Base-by-base conservation (phyloP, 1,284 basidiomycete genomes). In the Irpex lacteus region DNA sequence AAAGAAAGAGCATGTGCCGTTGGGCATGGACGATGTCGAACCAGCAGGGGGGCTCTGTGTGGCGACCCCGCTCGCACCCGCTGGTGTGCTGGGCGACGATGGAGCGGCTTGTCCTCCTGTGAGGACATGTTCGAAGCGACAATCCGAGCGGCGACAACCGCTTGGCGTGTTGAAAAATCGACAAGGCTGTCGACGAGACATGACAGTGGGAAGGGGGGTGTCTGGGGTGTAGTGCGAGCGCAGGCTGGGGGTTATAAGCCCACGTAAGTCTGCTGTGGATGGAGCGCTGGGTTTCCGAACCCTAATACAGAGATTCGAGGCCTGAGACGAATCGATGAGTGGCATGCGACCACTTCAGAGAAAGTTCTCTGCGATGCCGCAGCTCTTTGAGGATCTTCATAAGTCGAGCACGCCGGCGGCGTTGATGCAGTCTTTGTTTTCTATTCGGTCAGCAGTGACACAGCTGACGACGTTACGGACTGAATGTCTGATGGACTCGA, bases 1-100 rank as follows among this genome's bases (percentile, higher is more conserved):
- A 70, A 74, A 89, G 68, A 76, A 81, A 19, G 71, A 73, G 73
- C 88, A 89, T 2, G 79, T 73, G 1, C 81, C 80, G 21, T 58
- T 68, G 1, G 85, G 84, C 1, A 34, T 58, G 2, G 47, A 32
- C 7, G 60, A 53, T 7, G 53, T 38, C 9, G 54, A 36, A 18
- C 61, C 26, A 26, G 26, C 3, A 26, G 26, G 4, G 26, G 26
- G 26, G 26, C 3, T 26, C 26, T 26, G 26, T 4, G 26, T 26
- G 26, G 26, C 4, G 26, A 4, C 3, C 2, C 26, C 26, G 26
- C 26, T 26, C 26, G 26, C 26, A 26, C 26, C 26, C 26, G 4
- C 26, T 4, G 26, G 4, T 26, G 26, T 26, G 26, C 26, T 26
- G 26, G 26, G 26, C 4, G 26, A 26, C 26, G 26, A 26, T 26